These are phyloP conservation scores for Botrytis galanthina DNA, from an alignment of 2,329 filamentous ascomycete genomes.

Conservation along the genomic window DNA sequence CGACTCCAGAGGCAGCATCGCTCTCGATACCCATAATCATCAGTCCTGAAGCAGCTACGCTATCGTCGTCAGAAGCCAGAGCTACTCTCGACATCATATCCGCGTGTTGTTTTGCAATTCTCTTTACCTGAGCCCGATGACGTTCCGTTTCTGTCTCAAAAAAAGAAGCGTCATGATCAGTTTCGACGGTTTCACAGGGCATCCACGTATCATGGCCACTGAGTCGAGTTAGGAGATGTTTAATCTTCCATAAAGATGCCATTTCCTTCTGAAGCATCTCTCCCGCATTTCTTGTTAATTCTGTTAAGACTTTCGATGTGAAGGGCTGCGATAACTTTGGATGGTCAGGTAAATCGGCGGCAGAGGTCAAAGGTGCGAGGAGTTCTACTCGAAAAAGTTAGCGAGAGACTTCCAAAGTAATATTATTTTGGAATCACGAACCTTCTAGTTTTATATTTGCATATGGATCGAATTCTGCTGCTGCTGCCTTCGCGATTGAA, in stretches of 20 bases:
- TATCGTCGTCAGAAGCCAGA: constrained; percentile 30
- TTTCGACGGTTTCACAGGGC: constrained; percentile 58
- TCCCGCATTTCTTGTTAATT: constrained; percentile 67
- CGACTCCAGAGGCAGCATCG: constrained; percentile 9
- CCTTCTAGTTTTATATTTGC: constrained; percentile 68
- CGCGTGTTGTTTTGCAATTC: constrained; percentile 28
- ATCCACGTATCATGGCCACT: constrained; percentile 72
- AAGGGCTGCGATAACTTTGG: constrained; percentile 74
- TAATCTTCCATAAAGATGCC: constrained; percentile 68
- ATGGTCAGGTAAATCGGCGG: constrained; percentile 72
- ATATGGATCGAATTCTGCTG: constrained; percentile 73
- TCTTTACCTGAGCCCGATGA: constrained; percentile 28
- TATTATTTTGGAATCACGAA: constrained; percentile 43
- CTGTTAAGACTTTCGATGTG: constrained; percentile 67
- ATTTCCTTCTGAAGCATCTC: constrained; percentile 75
- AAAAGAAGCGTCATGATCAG: constrained; percentile 54
- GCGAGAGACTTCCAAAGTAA: constrained; percentile 6
- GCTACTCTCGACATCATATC: constrained; percentile 34
- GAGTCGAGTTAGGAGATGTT: constrained; percentile 69
- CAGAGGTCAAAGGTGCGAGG: constrained; percentile 70
- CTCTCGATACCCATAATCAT: constrained; percentile 18
- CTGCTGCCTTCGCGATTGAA: constrained; percentile 55
- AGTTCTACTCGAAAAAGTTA: constrained; percentile 52
- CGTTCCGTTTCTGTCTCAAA: constrained; percentile 41
- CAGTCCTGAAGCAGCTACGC: constrained; percentile 15